Evolutionary conservation across 2,329 filamentous ascomycete genomes (phyloP), one percentile per base, ranked within the genome.

Genomic region (Decorospora gaudefroyi): DNA sequence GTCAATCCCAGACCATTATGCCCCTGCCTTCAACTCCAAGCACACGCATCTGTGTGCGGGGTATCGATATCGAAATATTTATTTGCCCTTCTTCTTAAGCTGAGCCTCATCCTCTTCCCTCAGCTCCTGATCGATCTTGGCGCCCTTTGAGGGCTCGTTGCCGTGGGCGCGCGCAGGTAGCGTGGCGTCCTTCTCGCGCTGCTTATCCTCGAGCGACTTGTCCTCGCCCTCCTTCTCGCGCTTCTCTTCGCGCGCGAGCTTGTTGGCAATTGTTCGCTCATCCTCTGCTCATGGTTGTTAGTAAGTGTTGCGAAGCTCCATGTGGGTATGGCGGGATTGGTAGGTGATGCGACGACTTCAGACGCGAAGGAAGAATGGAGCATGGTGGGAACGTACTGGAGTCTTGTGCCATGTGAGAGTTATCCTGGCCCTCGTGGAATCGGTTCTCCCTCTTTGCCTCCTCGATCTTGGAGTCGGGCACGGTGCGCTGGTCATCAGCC

Each of bases 401-500:
- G 67, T 93, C 87, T 42, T 80, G 78, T 51, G 78, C 76, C 49
- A 78, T 69, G 72, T 95, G 88, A 38, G 85, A 85, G 68, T 87
- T 76, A 46, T 78, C 69, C 68, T 85, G 77, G 59, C 89, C 88
- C 74, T 92, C 86, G 49, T 90, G 75, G 74, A 82, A 93, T 48
- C 83, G 78, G 42, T 81, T 75, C 15, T 77, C 75, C 18, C 78
- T 72, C 41, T 78, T 73, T 37, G 80, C 74, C 13, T 77, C 74
- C 16, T 78, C 71, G 28, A 77, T 72, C 49, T 79, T 74, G 2
- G 79, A 76, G 46, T 79, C 66, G 50, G 81, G 79, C 50, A 72
- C 67, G 68, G 83, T 89, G 61, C 81, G 80, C 71, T 93, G 88
- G 72, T 93, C 88, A 46, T 84, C 85, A 44, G 79, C 84, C 74